Base-by-base conservation (phyloP, 164 flowering plant species). In the Houttuynia cordata region DNA sequence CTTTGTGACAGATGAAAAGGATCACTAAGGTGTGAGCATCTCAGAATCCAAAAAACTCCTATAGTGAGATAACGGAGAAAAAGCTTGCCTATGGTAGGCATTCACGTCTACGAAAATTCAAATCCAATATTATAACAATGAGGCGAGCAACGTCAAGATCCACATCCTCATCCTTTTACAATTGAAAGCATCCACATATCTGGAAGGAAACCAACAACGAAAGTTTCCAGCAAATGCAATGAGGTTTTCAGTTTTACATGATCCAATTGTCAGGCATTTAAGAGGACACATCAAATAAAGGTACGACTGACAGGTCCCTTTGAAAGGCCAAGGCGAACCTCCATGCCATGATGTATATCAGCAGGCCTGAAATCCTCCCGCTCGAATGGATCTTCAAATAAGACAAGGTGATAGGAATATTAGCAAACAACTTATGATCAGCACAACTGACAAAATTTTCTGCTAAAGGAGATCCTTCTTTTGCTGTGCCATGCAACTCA, bases 261-360 rank as follows among this genome's bases (percentile, higher is more conserved):
- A 3, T 45, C 49, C 17, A 45, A 17, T 14, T 12, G 49, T 3
- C 49, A 8, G 17, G 17, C 17, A 12, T 12, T 12, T 8, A 2
- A 45, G 49, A 45, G 49, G 17, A 12, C 14, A 45, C 2, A 68
- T 81, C 72, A 85, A 56, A 86, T 76, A 68, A 93, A 93, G 64
- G 80, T 83, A 24, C 88, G 88, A 68, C 72, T 63, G 34, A 77
- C 80, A 24, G 97, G 98, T 59, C 94, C 97, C 67, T 78, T 86
- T 2, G 98, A 82, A 10, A 90, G 67, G 52, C 90, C 87, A 47
- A 82, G 81, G 42, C 84, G 89, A 34, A 84, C 94, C 75, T 92
- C 96, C 91, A 89, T 82, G 10, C 87, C 97, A 71, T 87, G 94
- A 67, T 90, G 98, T 90, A 86, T 73, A 74, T 93, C 96, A 0